A percentile compares a stretch with the other conserved stretches of the same genome.
phyloP scores from a whole-genome alignment of 176 grass and related monocot genomes.

The Hordeum vulgare region MorexV3_pseudomolecules_assembly NC_058520.1:594290858-594291357 shows the following conservation, averaged over 20 bases:
- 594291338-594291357: neutral
- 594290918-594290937: neutral
- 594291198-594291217: no score
- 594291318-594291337: neutral
- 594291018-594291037: slow-evolving; percentile 27
- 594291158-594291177: neutral
- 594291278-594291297: neutral
- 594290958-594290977: neutral
- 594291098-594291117: neutral
- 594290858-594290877: slow-evolving; percentile 31
- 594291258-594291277: no score
- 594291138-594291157: neutral
- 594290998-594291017: neutral
- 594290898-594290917: neutral
- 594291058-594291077: neutral
- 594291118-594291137: no score
- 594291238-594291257: neutral
- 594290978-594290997: slow-evolving; percentile 4
- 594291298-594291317: neutral
- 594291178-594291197: neutral
- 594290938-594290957: slow-evolving; percentile 24
- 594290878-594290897: slow-evolving; percentile 2
- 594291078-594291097: neutral
- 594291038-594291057: neutral
- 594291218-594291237: neutral